These are phyloP conservation scores for Thielaviopsis musarum DNA, from an alignment of 2,329 filamentous ascomycete species.

Conservation along the genomic window DNA sequence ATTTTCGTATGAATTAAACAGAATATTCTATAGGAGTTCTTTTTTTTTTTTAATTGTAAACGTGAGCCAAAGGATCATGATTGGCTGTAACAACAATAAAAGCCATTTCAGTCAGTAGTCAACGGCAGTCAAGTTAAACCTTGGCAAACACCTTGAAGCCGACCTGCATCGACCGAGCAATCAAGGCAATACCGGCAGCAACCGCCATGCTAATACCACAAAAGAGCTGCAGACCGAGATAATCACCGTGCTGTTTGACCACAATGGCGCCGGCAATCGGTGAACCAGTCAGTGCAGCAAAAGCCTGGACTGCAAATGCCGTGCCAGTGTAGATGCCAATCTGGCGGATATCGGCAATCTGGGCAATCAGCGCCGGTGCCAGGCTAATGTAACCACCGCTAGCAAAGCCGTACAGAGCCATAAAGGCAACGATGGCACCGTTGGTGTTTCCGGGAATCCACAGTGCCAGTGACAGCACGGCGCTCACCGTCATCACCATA, in stretches of 20 bases:
- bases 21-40: no score
- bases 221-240: constrained; percentile 47
- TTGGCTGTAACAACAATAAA: neutral
- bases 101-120: neutral
- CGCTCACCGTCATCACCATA: constrained; percentile 32
- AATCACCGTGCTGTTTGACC: constrained; percentile 31
- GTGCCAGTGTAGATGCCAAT: constrained; percentile 53
- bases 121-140: constrained; percentile 15
- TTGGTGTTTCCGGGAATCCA: constrained; percentile 33
- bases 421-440: constrained; percentile 45
- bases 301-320: constrained; percentile 41
- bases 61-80: no score
- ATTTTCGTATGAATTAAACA: no score
- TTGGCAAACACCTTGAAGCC: constrained; percentile 20
- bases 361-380: constrained; percentile 45
- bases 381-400: constrained; percentile 50
- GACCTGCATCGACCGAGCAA: constrained; percentile 21
- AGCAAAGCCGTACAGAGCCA: constrained; percentile 51
- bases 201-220: constrained; percentile 34
- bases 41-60: no score
- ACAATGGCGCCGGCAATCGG: constrained; percentile 52
- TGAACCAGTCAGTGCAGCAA: constrained; percentile 49
- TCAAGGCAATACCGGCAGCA: constrained; percentile 17
- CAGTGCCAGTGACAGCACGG: constrained; percentile 28
- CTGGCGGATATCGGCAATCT: constrained; percentile 52